Evolutionary conservation across 2,329 filamentous ascomycete species (phyloP).

Genomic region (Aureobasidium sp.): DNA sequence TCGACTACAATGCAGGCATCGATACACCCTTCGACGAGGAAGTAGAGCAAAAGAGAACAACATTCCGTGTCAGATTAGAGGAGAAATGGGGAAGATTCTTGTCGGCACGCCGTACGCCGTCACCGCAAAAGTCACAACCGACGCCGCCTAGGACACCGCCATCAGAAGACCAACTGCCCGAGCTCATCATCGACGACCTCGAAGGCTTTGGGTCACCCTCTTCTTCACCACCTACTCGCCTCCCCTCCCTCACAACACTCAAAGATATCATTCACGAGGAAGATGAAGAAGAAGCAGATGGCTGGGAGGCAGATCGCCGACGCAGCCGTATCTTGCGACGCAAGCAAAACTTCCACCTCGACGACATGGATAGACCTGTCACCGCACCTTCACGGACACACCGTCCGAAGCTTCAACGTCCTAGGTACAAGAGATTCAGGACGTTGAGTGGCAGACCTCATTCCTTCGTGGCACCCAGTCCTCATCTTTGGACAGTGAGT

Average conservation of each 20-base stretch:
- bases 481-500: constrained; percentile 33
- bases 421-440: constrained; percentile 22
- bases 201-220: constrained; percentile 12
- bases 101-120: background rate
- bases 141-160: constrained; percentile 25
- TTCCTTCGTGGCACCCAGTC: constrained; percentile 33
- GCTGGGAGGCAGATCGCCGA: constrained; percentile 27
- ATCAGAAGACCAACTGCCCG: constrained; percentile 13
- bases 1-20: constrained; percentile 32
- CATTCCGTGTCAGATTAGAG: constrained; percentile 30
- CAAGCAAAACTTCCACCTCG: constrained; percentile 16
- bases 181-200: constrained; percentile 14
- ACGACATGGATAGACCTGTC: background rate
- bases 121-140: constrained; percentile 20
- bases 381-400: background rate
- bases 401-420: constrained; percentile 8
- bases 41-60: constrained; percentile 22
- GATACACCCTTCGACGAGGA: constrained; percentile 10
- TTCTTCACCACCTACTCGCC: constrained; percentile 9
- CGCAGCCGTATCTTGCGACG: constrained; percentile 23
- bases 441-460: constrained; percentile 31
- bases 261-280: constrained; percentile 2
- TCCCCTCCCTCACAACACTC: constrained; percentile 12
- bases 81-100: constrained; percentile 34
- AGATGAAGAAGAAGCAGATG: constrained; percentile 10